Conservation (phyloP, 2,329 filamentous ascomycete genomes). For the Fusarium xylarioides region DNA sequence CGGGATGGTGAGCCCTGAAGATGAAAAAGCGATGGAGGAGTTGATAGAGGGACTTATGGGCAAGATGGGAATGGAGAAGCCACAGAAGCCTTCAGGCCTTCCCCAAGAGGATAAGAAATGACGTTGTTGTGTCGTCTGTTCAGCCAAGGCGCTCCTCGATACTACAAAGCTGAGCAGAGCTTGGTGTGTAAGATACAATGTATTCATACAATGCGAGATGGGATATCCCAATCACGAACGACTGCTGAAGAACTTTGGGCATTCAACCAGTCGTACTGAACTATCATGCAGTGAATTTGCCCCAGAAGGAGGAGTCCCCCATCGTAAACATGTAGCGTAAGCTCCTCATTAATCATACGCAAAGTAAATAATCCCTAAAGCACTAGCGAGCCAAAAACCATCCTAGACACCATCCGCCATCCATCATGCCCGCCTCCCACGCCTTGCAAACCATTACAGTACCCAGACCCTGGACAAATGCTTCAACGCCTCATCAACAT, state of each 20-base stretch:
- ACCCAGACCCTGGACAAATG: conserved; percentile 33
- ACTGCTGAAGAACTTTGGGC: background rate
- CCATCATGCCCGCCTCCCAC: conserved; percentile 15
- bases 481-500: conserved; percentile 38
- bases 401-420: conserved; percentile 18
- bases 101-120: conserved; percentile 20
- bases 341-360: conserved; percentile 36
- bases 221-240: background rate
- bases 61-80: conserved; percentile 53
- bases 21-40: conserved; percentile 69
- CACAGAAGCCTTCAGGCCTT: conserved; percentile 15
- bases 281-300: background rate
- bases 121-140: background rate
- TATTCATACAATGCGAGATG: background rate
- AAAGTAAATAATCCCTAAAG: conserved; percentile 32
- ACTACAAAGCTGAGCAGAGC: background rate
- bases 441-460: conserved; percentile 19
- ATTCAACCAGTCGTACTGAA: background rate
- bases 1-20: conserved; percentile 51
- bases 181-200: conserved; percentile 31
- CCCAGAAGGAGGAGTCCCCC: background rate
- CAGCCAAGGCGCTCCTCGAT: background rate
- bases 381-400: conserved; percentile 23
- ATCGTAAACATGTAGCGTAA: background rate
- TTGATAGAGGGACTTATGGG: conserved; percentile 69